Conservation (phyloP, 2,329 filamentous ascomycete genomes). For the Plenodomus tracheiphilus region DNA sequence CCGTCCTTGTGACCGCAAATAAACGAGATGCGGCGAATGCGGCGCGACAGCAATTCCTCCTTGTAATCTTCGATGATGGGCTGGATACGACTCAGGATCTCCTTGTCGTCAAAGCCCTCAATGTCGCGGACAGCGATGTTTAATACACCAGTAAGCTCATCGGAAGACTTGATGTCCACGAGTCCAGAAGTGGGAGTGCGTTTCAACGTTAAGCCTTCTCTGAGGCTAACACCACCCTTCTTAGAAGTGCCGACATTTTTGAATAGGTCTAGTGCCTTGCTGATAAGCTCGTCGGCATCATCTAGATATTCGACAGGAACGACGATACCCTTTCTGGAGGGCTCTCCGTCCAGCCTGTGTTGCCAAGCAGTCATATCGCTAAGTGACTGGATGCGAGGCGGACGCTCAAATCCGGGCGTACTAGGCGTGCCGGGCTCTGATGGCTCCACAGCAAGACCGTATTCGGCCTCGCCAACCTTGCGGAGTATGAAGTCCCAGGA, state of each 20-base stretch:
- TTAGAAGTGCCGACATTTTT: conserved; percentile 61
- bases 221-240: conserved; percentile 53
- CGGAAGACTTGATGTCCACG: conserved; percentile 57
- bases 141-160: conserved; percentile 87
- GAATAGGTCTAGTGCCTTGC: conserved; percentile 82
- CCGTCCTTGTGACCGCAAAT: conserved; percentile 94
- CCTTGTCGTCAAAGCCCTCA: conserved; percentile 79
- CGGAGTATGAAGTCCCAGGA: conserved; percentile 96
- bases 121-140: conserved; percentile 91
- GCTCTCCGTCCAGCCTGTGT: conserved; percentile 71
- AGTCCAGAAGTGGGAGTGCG: conserved; percentile 57
- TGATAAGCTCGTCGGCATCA: conserved; percentile 84
- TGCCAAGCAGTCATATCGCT: conserved; percentile 93
- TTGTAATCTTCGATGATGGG: conserved; percentile 78
- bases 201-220: conserved; percentile 61
- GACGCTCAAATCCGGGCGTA: conserved; percentile 69
- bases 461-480: conserved; percentile 90
- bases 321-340: conserved; percentile 88
- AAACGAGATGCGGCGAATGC: conserved; percentile 89
- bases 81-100: conserved; percentile 75
- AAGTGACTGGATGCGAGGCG: conserved; percentile 85
- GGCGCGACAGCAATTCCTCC: conserved; percentile 77
- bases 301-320: conserved; percentile 92
- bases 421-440: conserved; percentile 72
- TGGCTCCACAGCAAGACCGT: conserved; percentile 77